A percentile compares a stretch with the other conserved stretches of the same genome.
These are phyloP conservation scores for Russula sp. DNA, from an alignment of 768 basidiomycete species.

Conservation along the genomic window DNA sequence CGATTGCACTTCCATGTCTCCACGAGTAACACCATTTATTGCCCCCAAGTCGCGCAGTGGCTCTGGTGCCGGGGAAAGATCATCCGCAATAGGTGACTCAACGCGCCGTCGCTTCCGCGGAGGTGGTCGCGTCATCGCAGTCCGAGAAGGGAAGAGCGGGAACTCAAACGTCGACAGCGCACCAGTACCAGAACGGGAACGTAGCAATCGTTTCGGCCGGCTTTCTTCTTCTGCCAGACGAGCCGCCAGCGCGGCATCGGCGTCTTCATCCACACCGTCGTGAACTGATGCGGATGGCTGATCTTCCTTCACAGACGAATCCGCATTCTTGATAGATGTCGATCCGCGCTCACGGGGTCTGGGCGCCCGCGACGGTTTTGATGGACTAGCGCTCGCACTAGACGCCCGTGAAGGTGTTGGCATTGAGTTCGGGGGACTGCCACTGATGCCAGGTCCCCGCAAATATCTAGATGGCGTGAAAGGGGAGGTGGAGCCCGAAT, in stretches of 20 bases:
- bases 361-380: conserved; percentile 7
- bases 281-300: conserved; percentile 22
- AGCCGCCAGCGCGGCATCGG: conserved; percentile 34
- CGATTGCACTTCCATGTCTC: conserved; percentile 43
- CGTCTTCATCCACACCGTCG: conserved; percentile 28
- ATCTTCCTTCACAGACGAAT: conserved; percentile 31
- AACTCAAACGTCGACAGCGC: conserved; percentile 23
- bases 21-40: conserved; percentile 5
- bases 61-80: conserved; percentile 24
- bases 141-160: conserved; percentile 17
- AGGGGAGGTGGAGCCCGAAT: conserved; percentile 3
- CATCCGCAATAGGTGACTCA: conserved; percentile 34
- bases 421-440: conserved; percentile 22
- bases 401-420: conserved; percentile 20
- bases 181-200: conserved; percentile 36
- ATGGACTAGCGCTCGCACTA: conserved; percentile 16
- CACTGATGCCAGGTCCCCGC: conserved; percentile 25
- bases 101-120: conserved; percentile 37
- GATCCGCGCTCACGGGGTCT: conserved; percentile 10
- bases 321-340: conserved; percentile 6
- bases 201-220: conserved; percentile 33
- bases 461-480: conserved; percentile 25
- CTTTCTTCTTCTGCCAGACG: conserved; percentile 35
- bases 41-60: conserved; percentile 9
- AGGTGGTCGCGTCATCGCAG: conserved; percentile 11